phyloP scores from a whole-genome alignment of 495 filamentous ascomycete genomes.

The Penicillium alfredii region DNA sequence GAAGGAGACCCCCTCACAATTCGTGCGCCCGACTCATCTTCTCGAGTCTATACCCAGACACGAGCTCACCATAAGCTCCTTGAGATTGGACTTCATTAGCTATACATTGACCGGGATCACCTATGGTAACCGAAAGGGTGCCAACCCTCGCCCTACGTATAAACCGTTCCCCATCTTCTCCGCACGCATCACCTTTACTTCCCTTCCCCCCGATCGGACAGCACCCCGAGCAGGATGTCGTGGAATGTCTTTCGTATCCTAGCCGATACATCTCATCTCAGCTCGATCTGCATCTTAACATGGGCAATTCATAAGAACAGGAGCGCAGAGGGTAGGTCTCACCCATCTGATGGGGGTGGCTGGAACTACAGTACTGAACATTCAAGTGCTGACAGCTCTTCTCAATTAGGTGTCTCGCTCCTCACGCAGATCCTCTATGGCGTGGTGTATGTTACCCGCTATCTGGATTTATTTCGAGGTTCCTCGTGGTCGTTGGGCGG shows the following conservation, averaged over 20 bases:
- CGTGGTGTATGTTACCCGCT: conserved; percentile 78
- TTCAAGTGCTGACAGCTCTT: too few relatives aligned
- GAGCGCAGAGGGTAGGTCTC: conserved; percentile 71
- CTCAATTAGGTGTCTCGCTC: conserved; percentile 89
- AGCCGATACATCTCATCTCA: conserved; percentile 75
- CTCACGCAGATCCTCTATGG: conserved; percentile 88
- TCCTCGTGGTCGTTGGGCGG: conserved; percentile 24
- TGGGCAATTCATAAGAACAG: conserved; percentile 83
- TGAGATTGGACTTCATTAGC: too few relatives aligned
- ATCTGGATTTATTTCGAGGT: conserved; percentile 68
- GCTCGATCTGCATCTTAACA: conserved; percentile 83
- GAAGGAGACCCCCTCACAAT: too few relatives aligned
- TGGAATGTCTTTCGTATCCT: conserved; percentile 71
- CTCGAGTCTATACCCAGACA: neutral
- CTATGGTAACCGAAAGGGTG: neutral
- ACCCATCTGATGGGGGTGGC: neutral
- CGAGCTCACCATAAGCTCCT: too few relatives aligned
- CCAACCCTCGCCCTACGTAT: too few relatives aligned
- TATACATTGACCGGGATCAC: too few relatives aligned
- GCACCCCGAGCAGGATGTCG: conserved; percentile 19
- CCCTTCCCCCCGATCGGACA: neutral
- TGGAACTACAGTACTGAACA: too few relatives aligned
- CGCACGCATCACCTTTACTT: neutral
- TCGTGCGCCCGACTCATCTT: too few relatives aligned
- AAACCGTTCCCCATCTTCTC: conserved; percentile 2